phyloP scores from a whole-genome alignment of 208 protist genomes.

The Herpetomonas tarakana region DNA sequence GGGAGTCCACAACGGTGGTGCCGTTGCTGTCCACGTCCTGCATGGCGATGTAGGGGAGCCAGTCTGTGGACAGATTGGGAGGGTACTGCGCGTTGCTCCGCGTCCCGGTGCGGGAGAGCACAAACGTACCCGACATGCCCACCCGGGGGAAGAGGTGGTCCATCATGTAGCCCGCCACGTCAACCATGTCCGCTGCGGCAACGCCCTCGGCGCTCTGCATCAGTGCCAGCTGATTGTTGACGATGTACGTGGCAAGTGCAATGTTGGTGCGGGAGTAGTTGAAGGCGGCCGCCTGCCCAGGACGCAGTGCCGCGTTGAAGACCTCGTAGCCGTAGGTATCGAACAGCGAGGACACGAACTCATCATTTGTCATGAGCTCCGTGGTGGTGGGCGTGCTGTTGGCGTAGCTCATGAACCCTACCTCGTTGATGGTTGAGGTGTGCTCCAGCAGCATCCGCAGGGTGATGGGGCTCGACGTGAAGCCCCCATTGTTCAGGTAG shows the following conservation, averaged over 20 bases:
- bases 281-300: slow-evolving; percentile 23
- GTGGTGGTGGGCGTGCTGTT: slow-evolving; percentile 7
- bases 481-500: slow-evolving; percentile 24
- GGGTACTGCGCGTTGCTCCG: slow-evolving; percentile 23
- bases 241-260: slow-evolving; percentile 50
- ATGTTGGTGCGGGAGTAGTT: slow-evolving; percentile 49
- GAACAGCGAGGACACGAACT: slow-evolving; percentile 41
- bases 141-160: slow-evolving; percentile 34
- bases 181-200: slow-evolving; percentile 22
- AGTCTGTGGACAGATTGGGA: not conserved
- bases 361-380: slow-evolving; percentile 11
- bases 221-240: slow-evolving; percentile 31
- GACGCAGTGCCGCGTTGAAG: slow-evolving; percentile 11
- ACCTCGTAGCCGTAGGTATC: not conserved
- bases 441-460: slow-evolving; percentile 60
- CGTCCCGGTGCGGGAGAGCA: slow-evolving; percentile 23
- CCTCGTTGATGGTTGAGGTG: slow-evolving; percentile 49
- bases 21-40: slow-evolving; percentile 27
- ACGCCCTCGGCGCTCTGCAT: slow-evolving; percentile 4
- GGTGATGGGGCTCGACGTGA: slow-evolving; percentile 25
- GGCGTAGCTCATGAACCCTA: slow-evolving; percentile 15
- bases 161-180: slow-evolving; percentile 23
- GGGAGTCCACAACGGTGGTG: slow-evolving; percentile 3
- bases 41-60: slow-evolving; percentile 14
- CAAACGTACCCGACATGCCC: slow-evolving; percentile 42